These are phyloP conservation scores for Saturnispora diversa DNA, from an alignment of 805 yeast genomes.

Conservation along the genomic window DNA sequence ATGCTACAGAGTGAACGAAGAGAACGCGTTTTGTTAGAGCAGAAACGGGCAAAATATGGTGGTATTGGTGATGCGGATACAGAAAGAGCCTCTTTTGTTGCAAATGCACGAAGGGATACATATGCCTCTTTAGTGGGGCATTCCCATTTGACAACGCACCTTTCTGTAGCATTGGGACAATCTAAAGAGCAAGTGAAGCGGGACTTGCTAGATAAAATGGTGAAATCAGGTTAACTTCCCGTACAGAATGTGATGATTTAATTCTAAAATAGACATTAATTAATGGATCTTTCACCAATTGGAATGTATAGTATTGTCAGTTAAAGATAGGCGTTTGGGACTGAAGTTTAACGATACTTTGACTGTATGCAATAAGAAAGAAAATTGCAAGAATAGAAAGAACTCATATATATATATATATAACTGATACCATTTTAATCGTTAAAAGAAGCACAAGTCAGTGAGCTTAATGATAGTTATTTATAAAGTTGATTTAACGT, in stretches of 20 bases:
- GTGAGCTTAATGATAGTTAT: too few species aligned
- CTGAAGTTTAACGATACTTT: too few species aligned
- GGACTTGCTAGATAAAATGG: conserved; percentile 35
- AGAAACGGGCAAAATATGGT: conserved; percentile 50
- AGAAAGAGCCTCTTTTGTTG: conserved; percentile 57
- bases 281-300: neutral
- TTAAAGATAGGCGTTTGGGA: too few species aligned
- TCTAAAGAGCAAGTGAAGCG: conserved; percentile 20
- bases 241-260: too few species aligned
- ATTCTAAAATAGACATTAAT: neutral
- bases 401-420: too few species aligned
- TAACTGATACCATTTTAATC: too few species aligned
- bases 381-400: too few species aligned
- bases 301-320: too few species aligned
- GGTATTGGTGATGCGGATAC: conserved; percentile 77
- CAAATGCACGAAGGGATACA: conserved; percentile 60
- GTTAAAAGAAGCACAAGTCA: too few species aligned
- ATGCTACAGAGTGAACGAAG: conserved; percentile 52
- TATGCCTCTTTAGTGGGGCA: conserved; percentile 56
- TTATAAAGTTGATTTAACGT: too few species aligned
- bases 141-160: conserved; percentile 43
- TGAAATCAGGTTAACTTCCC: conserved; percentile 22
- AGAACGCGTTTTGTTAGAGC: conserved; percentile 49
- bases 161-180: conserved; percentile 36
- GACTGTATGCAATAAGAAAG: too few species aligned